phyloP scores from a whole-genome alignment of 108 stramenopile genomes.

The Nitzschia sp. region DNA sequence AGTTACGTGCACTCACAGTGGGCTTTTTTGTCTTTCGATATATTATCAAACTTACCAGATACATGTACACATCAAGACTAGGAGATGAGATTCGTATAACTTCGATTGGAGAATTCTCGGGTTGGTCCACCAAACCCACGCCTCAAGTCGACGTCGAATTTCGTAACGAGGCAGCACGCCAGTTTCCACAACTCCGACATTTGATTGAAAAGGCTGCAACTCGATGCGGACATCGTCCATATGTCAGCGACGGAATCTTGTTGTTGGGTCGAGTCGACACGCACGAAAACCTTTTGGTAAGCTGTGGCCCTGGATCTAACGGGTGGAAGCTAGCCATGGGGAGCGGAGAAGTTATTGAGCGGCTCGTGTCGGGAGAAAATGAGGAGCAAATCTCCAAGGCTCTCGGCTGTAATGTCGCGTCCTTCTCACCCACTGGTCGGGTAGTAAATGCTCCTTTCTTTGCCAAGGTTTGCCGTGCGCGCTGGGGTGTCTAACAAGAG shows the following conservation, averaged over 20 bases:
- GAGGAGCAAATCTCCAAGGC: conserved; percentile 26
- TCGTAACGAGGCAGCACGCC: conserved; percentile 28
- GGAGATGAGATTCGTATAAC: conserved; percentile 47
- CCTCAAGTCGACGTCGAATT: conserved; percentile 34
- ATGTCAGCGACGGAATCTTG: conserved; percentile 39
- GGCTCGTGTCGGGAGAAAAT: conserved; percentile 25
- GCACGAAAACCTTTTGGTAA: conserved; percentile 34
- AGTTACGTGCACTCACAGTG: too few species aligned
- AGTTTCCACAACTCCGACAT: conserved; percentile 27
- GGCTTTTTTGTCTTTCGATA: too few species aligned
- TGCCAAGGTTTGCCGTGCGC: conserved; percentile 36
- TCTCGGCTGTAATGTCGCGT: conserved; percentile 27
- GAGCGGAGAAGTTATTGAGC: conserved; percentile 34
- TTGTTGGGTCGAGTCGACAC: conserved; percentile 24
- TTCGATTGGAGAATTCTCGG: conserved; percentile 42
- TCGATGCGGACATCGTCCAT: conserved; percentile 40
- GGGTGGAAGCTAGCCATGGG: conserved; percentile 53
- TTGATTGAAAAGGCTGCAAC: conserved; percentile 21
- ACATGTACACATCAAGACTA: conserved; percentile 39
- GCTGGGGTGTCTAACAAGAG: conserved; percentile 37
- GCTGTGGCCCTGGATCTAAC: conserved; percentile 42
- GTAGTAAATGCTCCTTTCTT: conserved; percentile 28
- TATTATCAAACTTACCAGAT: too few species aligned
- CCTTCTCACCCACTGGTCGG: conserved; percentile 36
- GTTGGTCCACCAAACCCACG: conserved; percentile 43